These are phyloP conservation scores for Blastomyces gilchristii DNA, from an alignment of 2,329 filamentous ascomycete genomes.

Conservation along the genomic window DNA sequence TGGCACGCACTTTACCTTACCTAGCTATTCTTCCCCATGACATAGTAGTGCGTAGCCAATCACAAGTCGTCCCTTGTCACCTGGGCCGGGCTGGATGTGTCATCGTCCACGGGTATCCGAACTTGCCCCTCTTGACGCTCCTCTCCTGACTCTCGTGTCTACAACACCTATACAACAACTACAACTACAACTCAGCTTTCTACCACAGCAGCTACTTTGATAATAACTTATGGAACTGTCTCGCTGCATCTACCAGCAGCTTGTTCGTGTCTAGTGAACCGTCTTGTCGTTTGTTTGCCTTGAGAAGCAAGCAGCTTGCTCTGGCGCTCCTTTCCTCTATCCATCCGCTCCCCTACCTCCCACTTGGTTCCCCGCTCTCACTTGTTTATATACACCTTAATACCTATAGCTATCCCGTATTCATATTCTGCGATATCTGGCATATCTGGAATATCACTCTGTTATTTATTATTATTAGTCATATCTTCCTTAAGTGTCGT, in stretches of 20 bases:
- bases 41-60: neutral
- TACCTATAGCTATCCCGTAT: neutral
- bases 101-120: neutral
- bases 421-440: neutral
- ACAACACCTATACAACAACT: neutral
- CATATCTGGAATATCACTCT: slow-evolving; percentile 1
- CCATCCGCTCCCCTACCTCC: neutral
- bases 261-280: neutral
- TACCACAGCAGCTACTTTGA: neutral
- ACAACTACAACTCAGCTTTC: neutral
- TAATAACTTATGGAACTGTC: neutral
- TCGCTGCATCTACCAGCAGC: neutral
- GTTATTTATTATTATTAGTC: neutral
- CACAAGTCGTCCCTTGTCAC: neutral
- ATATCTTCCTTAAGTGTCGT: neutral
- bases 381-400: neutral
- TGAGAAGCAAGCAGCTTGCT: neutral
- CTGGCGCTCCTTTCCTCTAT: neutral
- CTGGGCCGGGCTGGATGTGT: neutral
- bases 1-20: too few species aligned
- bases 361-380: neutral
- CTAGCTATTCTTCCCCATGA: neutral
- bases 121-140: neutral
- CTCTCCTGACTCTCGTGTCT: neutral
- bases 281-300: neutral